Evolutionary conservation across 2,329 filamentous ascomycete species (phyloP).

Genomic region (Diaporthe vexans): DNA sequence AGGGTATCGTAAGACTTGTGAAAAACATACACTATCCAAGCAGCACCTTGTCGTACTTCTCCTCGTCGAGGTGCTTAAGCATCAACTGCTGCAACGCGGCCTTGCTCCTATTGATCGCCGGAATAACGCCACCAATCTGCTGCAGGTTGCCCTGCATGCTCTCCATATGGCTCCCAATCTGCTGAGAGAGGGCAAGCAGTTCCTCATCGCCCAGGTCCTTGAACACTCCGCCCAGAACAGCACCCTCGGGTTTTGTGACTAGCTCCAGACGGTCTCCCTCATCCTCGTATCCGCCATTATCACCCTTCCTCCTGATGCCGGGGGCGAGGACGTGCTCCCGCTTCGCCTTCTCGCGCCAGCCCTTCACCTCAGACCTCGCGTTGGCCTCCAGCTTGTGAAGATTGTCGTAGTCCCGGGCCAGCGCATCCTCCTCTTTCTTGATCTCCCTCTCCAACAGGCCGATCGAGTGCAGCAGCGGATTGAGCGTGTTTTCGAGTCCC

Average conservation of each 20-base stretch:
- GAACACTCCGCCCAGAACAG: slow-evolving; percentile 46
- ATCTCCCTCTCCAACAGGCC: slow-evolving; percentile 72
- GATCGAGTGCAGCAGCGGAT: slow-evolving; percentile 73
- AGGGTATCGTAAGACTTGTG: slow-evolving; percentile 19
- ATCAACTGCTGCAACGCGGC: slow-evolving; percentile 65
- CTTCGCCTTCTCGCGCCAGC: slow-evolving; percentile 63
- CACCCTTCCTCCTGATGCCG: slow-evolving; percentile 45
- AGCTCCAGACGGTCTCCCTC: slow-evolving; percentile 40
- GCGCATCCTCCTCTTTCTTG: slow-evolving; percentile 66
- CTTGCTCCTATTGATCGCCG: slow-evolving; percentile 61
- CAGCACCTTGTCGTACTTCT: slow-evolving; percentile 63
- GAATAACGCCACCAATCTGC: slow-evolving; percentile 66
- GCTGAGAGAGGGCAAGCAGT: slow-evolving; percentile 59
- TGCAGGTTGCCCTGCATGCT: slow-evolving; percentile 67
- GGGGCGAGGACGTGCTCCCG: slow-evolving; percentile 66
- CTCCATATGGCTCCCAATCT: slow-evolving; percentile 69
- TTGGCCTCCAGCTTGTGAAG: slow-evolving; percentile 68
- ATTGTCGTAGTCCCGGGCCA: slow-evolving; percentile 68
- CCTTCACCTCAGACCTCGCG: slow-evolving; percentile 66
- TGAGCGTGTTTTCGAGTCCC: slow-evolving; percentile 70
- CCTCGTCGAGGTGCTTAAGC: slow-evolving; percentile 59
- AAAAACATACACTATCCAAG: slow-evolving; percentile 51
- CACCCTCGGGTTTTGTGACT: slow-evolving; percentile 37
- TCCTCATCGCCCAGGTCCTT: slow-evolving; percentile 57
- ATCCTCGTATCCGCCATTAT: slow-evolving; percentile 35